These are phyloP conservation scores for Cercophora scortea DNA, from an alignment of 495 filamentous ascomycete genomes.

Conservation along the genomic window DNA sequence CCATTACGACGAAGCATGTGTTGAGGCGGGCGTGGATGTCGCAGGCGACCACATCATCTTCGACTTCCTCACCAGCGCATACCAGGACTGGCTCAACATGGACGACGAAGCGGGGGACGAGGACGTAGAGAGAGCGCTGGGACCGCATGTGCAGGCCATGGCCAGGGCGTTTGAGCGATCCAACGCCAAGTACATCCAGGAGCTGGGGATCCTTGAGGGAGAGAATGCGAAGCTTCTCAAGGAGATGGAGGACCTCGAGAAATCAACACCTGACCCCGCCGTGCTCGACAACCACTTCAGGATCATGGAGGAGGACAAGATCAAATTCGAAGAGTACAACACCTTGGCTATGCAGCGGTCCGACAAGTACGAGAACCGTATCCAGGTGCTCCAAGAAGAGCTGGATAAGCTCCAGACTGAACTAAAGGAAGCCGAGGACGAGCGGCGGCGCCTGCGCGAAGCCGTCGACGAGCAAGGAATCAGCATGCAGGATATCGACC, in stretches of 20 bases:
- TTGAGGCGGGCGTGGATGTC: slow-evolving; percentile 78
- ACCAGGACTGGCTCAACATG: slow-evolving; percentile 86
- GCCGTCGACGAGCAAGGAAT: slow-evolving; percentile 88
- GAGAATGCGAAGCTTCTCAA: slow-evolving; percentile 69
- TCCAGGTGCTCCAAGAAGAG: slow-evolving; percentile 69
- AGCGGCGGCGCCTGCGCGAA: slow-evolving; percentile 68
- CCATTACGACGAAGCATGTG: slow-evolving; percentile 80
- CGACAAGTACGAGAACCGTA: slow-evolving; percentile 72
- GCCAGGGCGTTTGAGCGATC: slow-evolving; percentile 76
- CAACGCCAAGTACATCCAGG: slow-evolving; percentile 71
- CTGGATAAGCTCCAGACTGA: slow-evolving; percentile 70
- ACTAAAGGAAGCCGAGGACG: slow-evolving; percentile 69
- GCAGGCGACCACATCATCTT: slow-evolving; percentile 86
- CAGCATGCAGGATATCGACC: slow-evolving; percentile 94
- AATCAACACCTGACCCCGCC: slow-evolving; percentile 70
- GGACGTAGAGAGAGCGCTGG: slow-evolving; percentile 62
- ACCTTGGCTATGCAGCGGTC: slow-evolving; percentile 67
- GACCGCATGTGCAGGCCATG: slow-evolving; percentile 85
- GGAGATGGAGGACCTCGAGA: slow-evolving; percentile 83
- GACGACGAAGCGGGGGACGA: slow-evolving; percentile 82
- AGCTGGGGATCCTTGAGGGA: slow-evolving; percentile 73
- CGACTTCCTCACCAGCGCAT: slow-evolving; percentile 78
- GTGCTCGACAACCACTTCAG: slow-evolving; percentile 77
- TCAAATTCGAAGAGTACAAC: slow-evolving; percentile 91
- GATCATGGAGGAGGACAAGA: slow-evolving; percentile 81